phyloP scores from a whole-genome alignment of 1,139 yeast species.

The Pichia sp. region DNA sequence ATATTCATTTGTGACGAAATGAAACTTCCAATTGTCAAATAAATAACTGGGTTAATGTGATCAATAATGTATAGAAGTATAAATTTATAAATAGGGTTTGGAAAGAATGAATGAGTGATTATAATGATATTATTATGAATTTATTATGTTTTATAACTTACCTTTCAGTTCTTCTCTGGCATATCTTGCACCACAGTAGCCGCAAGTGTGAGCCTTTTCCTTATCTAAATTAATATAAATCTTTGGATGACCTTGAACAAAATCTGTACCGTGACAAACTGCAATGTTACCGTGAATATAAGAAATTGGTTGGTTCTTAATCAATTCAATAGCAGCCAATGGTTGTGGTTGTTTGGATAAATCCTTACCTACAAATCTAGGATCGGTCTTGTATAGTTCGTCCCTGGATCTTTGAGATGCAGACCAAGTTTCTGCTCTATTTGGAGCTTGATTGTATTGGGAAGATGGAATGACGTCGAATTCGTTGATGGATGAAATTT shows the following conservation, averaged over 20 bases:
- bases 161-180: slow-evolving; percentile 24
- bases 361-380: slow-evolving; percentile 69
- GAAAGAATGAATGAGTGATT: too few relatives aligned
- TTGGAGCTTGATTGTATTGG: slow-evolving; percentile 56
- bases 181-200: slow-evolving; percentile 69
- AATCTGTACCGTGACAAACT: slow-evolving; percentile 77
- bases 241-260: slow-evolving; percentile 71
- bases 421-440: slow-evolving; percentile 66
- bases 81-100: too few relatives aligned
- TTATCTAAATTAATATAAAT: slow-evolving; percentile 74
- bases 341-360: slow-evolving; percentile 68
- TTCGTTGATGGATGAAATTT: slow-evolving; percentile 10
- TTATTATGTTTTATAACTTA: too few relatives aligned
- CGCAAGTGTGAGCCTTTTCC: slow-evolving; percentile 64
- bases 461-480: slow-evolving; percentile 19
- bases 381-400: slow-evolving; percentile 47
- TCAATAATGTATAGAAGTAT: too few relatives aligned
- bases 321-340: slow-evolving; percentile 77
- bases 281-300: slow-evolving; percentile 56
- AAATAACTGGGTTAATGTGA: too few relatives aligned
- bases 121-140: too few relatives aligned
- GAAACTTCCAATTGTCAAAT: too few relatives aligned
- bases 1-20: too few relatives aligned
- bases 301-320: slow-evolving; percentile 64
- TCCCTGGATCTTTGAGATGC: slow-evolving; percentile 55